Percentiles rank a stretch among this genome's conserved stretches.
These are phyloP conservation scores for Usnea hakonensis DNA, from an alignment of 495 filamentous ascomycete genomes.

Conservation along the genomic window DNA sequence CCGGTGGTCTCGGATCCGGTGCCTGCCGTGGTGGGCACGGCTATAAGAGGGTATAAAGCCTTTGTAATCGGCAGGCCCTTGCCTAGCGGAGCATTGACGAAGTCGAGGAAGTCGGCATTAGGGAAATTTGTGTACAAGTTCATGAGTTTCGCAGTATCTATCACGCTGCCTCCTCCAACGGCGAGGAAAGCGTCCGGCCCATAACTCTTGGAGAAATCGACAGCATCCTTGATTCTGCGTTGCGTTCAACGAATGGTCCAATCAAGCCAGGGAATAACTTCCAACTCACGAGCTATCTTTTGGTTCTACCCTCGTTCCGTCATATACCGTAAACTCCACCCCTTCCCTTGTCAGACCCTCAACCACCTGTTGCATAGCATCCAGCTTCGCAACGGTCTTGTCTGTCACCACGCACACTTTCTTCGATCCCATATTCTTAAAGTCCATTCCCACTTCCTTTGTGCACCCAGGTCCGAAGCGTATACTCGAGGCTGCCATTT, in stretches of 20 bases:
- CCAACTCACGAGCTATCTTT: conserved; percentile 77
- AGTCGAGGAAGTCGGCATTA: conserved; percentile 87
- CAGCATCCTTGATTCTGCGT: conserved; percentile 72
- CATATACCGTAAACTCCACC: conserved; percentile 71
- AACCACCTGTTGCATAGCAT: conserved; percentile 76
- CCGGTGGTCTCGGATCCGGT: conserved; percentile 95
- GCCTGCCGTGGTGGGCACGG: conserved; percentile 90
- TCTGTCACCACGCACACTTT: conserved; percentile 90
- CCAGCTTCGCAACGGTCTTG: conserved; percentile 62
- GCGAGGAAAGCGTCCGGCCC: conserved; percentile 82
- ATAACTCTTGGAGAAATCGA: conserved; percentile 72
- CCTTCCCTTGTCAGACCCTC: conserved; percentile 70
- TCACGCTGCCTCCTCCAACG: conserved; percentile 68
- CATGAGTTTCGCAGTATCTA: conserved; percentile 98
- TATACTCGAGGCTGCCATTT: conserved; percentile 90
- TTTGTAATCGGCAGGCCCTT: conserved; percentile 76
- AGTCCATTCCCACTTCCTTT: conserved; percentile 97
- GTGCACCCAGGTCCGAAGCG: conserved; percentile 92
- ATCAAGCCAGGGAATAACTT: background rate
- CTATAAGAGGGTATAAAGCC: conserved; percentile 75
- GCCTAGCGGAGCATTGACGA: conserved; percentile 92
- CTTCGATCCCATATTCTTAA: conserved; percentile 80
- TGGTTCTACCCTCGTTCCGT: conserved; percentile 72
- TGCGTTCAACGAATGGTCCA: background rate
- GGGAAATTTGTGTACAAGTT: conserved; percentile 88